Conservation (phyloP, 2,329 filamentous ascomycete species). For the Aureobasidium leucospermi region DNA sequence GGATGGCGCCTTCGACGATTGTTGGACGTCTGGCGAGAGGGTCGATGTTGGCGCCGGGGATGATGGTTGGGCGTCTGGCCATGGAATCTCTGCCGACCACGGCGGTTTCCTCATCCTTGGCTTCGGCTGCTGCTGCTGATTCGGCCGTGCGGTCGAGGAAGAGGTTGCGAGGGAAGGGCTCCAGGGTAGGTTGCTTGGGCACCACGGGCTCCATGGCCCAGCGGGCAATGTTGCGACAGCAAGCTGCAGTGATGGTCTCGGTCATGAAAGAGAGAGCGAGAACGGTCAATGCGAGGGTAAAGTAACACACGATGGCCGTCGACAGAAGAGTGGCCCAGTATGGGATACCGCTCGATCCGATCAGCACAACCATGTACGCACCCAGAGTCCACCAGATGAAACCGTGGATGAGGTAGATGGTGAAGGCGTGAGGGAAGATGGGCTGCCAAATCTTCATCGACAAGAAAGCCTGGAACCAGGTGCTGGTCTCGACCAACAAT, state of each 20-base stretch:
- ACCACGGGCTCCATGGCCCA: conserved; percentile 22
- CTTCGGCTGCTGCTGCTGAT: background rate
- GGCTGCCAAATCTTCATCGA: conserved; percentile 33
- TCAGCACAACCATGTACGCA: conserved; percentile 29
- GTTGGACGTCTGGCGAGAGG: background rate
- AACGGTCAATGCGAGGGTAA: conserved; percentile 17
- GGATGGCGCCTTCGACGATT: background rate
- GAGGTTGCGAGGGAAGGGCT: conserved; percentile 20
- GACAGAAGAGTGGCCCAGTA: conserved; percentile 31
- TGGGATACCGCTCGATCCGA: conserved; percentile 25
- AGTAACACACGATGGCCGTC: conserved; percentile 31
- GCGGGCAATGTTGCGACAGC: conserved; percentile 20
- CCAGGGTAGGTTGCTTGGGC: conserved; percentile 19
- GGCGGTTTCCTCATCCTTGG: background rate
- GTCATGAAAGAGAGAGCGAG: conserved; percentile 1
- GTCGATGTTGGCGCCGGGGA: background rate
- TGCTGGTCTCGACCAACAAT: conserved; percentile 29
- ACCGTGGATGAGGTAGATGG: conserved; percentile 42
- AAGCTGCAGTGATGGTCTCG: conserved; percentile 6
- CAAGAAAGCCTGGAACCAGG: conserved; percentile 35
- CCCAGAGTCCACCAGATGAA: conserved; percentile 40
- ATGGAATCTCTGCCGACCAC: background rate
- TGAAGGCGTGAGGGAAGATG: conserved; percentile 44
- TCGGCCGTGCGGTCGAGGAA: conserved; percentile 16
- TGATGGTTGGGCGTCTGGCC: background rate